These are phyloP conservation scores for Puccinia coronata DNA, from an alignment of 1,284 basidiomycete genomes.

Conservation along the genomic window DNA sequence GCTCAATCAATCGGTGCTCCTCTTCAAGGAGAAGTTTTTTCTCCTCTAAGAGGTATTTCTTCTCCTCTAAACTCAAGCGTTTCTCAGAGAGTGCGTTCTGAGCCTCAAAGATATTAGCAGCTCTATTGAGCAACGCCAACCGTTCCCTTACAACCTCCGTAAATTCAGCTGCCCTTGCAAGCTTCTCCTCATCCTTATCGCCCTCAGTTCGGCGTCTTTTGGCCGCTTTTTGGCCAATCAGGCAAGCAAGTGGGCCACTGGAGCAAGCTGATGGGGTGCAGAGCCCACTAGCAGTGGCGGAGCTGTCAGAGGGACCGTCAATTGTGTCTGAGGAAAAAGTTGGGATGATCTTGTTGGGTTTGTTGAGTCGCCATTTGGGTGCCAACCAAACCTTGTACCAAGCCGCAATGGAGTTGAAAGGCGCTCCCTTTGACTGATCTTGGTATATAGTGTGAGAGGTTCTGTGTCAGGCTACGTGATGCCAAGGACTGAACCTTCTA, in stretches of 20 bases:
- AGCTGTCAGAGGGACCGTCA: too few species aligned
- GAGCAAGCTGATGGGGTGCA: neutral
- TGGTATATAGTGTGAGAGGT: too few species aligned
- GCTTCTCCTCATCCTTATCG: neutral
- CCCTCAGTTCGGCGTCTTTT: neutral
- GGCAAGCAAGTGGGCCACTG: neutral
- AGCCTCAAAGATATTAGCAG: neutral
- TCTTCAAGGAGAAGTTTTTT: neutral
- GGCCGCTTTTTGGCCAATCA: neutral
- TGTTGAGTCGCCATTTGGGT: neutral
- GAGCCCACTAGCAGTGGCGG: neutral
- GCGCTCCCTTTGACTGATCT: neutral
- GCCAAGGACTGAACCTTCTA: too few species aligned
- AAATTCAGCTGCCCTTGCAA: neutral
- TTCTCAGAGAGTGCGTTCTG: neutral
- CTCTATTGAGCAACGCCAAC: neutral
- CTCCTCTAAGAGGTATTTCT: neutral
- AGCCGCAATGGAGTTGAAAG: neutral
- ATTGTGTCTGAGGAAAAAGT: neutral
- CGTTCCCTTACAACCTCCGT: neutral
- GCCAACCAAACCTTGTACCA: neutral
- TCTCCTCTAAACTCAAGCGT: neutral
- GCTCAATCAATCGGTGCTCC: too few species aligned
- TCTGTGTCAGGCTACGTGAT: too few species aligned
- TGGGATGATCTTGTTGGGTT: neutral